Conservation (phyloP, 768 basidiomycete species). For the Stropharia rugosoannulata region DNA sequence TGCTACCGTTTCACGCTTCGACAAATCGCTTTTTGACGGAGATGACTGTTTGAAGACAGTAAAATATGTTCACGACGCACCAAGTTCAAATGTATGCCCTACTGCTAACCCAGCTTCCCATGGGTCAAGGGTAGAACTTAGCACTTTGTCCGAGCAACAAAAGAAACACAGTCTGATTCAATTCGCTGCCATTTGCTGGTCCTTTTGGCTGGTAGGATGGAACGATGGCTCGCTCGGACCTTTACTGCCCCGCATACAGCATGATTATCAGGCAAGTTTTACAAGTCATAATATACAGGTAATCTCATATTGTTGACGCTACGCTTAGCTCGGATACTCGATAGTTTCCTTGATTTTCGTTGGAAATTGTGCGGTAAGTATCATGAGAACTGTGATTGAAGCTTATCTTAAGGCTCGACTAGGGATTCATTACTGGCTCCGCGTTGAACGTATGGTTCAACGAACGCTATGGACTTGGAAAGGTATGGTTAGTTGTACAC, state of each 20-base stretch:
- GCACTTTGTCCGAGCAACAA: slow-evolving; percentile 11
- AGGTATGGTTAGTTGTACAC: slow-evolving; percentile 22
- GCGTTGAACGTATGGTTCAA: slow-evolving; percentile 36
- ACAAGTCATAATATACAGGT: background rate
- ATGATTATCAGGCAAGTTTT: slow-evolving; percentile 43
- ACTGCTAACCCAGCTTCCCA: background rate
- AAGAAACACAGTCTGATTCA: slow-evolving; percentile 38
- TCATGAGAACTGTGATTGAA: background rate
- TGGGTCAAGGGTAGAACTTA: background rate
- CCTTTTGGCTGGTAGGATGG: slow-evolving; percentile 68
- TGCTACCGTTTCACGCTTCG: background rate
- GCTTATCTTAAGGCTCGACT: background rate
- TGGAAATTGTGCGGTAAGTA: slow-evolving; percentile 18
- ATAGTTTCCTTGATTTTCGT: slow-evolving; percentile 22
- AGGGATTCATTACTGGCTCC: slow-evolving; percentile 41
- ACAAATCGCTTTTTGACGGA: background rate
- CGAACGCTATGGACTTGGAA: slow-evolving; percentile 40
- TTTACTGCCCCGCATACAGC: slow-evolving; percentile 69
- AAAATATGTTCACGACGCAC: background rate
- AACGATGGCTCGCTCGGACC: slow-evolving; percentile 78
- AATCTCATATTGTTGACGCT: background rate
- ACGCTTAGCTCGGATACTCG: slow-evolving; percentile 17
- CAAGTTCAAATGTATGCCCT: background rate
- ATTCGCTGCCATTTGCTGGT: slow-evolving; percentile 53
- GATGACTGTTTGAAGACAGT: background rate